Evolutionary conservation across 1,139 yeast genomes (phyloP).

Genomic region (Candida mesenterica): DNA sequence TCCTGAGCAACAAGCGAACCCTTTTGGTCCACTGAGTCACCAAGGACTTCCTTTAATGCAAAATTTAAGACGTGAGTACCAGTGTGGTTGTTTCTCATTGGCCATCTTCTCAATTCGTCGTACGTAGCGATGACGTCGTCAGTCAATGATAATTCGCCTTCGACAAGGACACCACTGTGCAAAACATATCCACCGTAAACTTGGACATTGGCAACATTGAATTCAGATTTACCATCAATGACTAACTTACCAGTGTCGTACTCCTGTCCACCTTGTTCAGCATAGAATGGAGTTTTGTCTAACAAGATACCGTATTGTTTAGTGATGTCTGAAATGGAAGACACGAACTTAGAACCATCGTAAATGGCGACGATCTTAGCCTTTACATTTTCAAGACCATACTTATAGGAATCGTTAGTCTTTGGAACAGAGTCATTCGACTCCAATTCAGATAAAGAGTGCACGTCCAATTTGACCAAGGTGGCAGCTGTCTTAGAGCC

Average conservation of each 20-base stretch:
- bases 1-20: slow-evolving; percentile 97
- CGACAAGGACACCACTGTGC: slow-evolving; percentile 84
- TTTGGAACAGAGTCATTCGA: slow-evolving; percentile 61
- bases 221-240: slow-evolving; percentile 83
- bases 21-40: slow-evolving; percentile 88
- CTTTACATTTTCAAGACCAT: slow-evolving; percentile 61
- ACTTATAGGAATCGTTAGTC: slow-evolving; percentile 80
- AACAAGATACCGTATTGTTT: slow-evolving; percentile 75
- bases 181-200: slow-evolving; percentile 90
- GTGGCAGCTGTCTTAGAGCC: slow-evolving; percentile 59
- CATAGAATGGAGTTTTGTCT: slow-evolving; percentile 91
- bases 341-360: slow-evolving; percentile 62
- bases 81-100: slow-evolving; percentile 95
- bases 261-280: slow-evolving; percentile 99
- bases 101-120: slow-evolving; percentile 94
- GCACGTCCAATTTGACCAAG: slow-evolving; percentile 83
- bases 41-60: slow-evolving; percentile 83
- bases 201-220: slow-evolving; percentile 89
- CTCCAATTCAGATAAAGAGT: slow-evolving; percentile 69
- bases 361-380: slow-evolving; percentile 70
- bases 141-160: slow-evolving; percentile 68
- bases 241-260: slow-evolving; percentile 91
- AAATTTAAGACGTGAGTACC: slow-evolving; percentile 94
- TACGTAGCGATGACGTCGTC: slow-evolving; percentile 81
- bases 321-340: slow-evolving; percentile 33